phyloP scores from a whole-genome alignment of 192 early-diverging fungal species.

The Coemansia sp. region DNA sequence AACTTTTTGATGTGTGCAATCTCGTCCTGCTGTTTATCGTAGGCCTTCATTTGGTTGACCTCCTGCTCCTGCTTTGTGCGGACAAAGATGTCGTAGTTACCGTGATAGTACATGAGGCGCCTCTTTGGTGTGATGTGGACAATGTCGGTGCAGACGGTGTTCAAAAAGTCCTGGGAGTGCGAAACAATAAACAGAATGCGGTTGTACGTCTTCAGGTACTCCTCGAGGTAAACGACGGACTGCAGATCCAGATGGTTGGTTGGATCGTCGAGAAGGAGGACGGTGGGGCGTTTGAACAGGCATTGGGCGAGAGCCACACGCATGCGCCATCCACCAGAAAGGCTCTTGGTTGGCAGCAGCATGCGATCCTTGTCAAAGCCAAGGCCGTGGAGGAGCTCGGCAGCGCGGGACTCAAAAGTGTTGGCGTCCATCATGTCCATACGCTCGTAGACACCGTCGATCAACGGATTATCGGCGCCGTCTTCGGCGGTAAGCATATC shows the following conservation, averaged over 20 bases:
- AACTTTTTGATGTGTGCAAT: slow-evolving; percentile 99
- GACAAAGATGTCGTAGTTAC: slow-evolving; percentile 97
- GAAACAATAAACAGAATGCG: slow-evolving; percentile 87
- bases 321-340: slow-evolving; percentile 99
- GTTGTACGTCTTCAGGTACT: slow-evolving; percentile 78
- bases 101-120: slow-evolving; percentile 91
- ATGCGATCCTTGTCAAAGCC: slow-evolving; percentile 89
- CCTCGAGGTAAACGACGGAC: slow-evolving; percentile 85
- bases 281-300: slow-evolving; percentile 91
- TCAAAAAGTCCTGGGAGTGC: slow-evolving; percentile 96
- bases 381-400: slow-evolving; percentile 88
- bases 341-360: slow-evolving; percentile 91
- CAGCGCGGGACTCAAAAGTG: slow-evolving; percentile 94
- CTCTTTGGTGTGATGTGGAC: slow-evolving; percentile 90
- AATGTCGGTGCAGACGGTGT: slow-evolving; percentile 95
- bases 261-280: slow-evolving; percentile 92
- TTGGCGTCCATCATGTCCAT: slow-evolving; percentile 90
- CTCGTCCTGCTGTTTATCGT: slow-evolving; percentile 98
- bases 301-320: slow-evolving; percentile 95
- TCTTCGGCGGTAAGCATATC: slow-evolving; percentile 80
- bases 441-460: slow-evolving; percentile 96
- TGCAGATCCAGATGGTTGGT: slow-evolving; percentile 92
- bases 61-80: slow-evolving; percentile 94
- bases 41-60: slow-evolving; percentile 99
- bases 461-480: slow-evolving; percentile 79